Evolutionary conservation across 2,329 filamentous ascomycete genomes (phyloP), one percentile per base, ranked within the genome.

Genomic region (Colletotrichum nymphaeae): DNA sequence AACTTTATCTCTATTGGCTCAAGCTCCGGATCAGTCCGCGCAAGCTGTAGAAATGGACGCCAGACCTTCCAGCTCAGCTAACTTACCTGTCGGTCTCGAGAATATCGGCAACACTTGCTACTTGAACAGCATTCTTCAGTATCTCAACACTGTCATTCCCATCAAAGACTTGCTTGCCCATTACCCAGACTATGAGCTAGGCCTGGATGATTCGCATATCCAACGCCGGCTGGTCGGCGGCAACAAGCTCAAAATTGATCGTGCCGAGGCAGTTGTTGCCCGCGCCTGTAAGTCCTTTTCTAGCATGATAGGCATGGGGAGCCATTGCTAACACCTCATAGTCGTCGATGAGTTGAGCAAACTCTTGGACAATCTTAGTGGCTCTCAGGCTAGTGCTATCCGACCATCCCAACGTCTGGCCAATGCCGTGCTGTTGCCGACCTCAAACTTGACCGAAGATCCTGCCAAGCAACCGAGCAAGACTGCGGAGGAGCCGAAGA

Each of bases 101-200:
- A 99, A 98, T 77, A 97, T 98, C 70, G 95, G 97, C 72, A 99
- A 99, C 79, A 99, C 97, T 0, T 99, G 97, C 81, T 99, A 99
- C 79, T 88, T 99, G 67, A 99, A 99, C 85, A 98, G 96, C 83
- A 89, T 99, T 62, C 87, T 99, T 11, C 97, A 99, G 78, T 98
- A 97, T 80, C 93, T 98, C 76, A 98, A 97, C 81, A 97, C 95
- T 0, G 90, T 98, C 68, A 93, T 92, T 74, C 92, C 94, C 2
- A 87, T 98, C 35, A 91, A 96, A 63, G 89, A 97, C 5, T 89
- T 98, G 76, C 92, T 98, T 3, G 86, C 97, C 71, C 87, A 94
- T 63, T 94, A 94, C 76, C 91, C 96, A 30, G 83, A 91, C 5
- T 90, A 93, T 78, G 90, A 92, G 76, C 90, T 97, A 79, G 89